Evolutionary conservation across 352 stramenopile species (phyloP), one percentile per base, ranked within the genome.

Genomic region (Phytopythium litorale): DNA sequence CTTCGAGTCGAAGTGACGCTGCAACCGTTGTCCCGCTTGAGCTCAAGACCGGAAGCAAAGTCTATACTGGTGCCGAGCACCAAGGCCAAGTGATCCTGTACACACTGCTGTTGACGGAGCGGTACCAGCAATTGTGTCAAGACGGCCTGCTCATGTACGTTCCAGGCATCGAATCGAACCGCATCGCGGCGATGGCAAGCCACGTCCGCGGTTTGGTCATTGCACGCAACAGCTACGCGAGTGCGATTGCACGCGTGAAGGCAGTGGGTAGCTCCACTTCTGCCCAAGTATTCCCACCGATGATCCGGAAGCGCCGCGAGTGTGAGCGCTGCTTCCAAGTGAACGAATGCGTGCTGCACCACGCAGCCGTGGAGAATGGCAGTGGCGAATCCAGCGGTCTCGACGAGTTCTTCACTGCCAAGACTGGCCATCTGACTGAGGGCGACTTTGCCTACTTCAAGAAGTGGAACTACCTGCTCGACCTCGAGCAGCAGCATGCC

Each of bases 11-110:
- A 18, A 50, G 16, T 30, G 6, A 56, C n/a, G 51, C n/a, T 50
- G 62, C 57, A 28, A 53, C 71, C 18, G 72, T 92, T n/a, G 23
- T 91, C 4, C 81, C 86, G 18, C 32, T 97, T 9, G 89, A 97
- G 56, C 72, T 97, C 12, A 97, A 97, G 68, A 97, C 89, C 19
- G 90, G 90, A 13, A 96, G 80, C 52, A 88, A 90, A 57, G 62
- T 62, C 40, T 88, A 84, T 49, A 60, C 60, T 18, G 66, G 70
- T 8, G 64, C 76, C 9, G 75, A 93, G 28, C 84, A 95, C 56
- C 72, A 85, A 48, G 88, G 82, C 13, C 89, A 97, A 84, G 87
- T 97, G 16, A 92, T 96, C 37, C 54, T 97, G 42, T 97, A 97
- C 51, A 96, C 84, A 7, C 64, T 97, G 25, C 65, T 97, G 35